Evolutionary conservation across 169 alveolate genomes (phyloP), one percentile per base, ranked within the genome.

Genomic region (Cryptosporidium muris): DNA sequence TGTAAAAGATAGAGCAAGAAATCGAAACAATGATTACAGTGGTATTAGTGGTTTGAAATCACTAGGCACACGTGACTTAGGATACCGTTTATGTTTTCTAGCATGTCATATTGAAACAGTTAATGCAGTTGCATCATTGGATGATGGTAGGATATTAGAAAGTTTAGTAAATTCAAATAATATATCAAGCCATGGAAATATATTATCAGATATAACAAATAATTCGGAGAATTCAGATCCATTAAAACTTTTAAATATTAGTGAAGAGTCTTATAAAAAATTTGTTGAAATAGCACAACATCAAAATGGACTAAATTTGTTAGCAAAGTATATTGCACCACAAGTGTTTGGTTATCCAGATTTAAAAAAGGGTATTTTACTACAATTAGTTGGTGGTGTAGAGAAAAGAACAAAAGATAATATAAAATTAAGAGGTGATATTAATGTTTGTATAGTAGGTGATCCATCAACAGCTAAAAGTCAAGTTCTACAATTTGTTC

Each of bases 391-490:
- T 47, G 99, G 99, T 11, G 99, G 99, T 43, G 97, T 96, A 2
- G 94, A 96, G 89, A 97, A 97, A 88, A 92, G 92, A 56, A 96
- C 99, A 4, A 85, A 91, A 49, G 98, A 96, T 90, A 96, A 97
- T 56, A 95, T 93, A 37, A 93, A 95, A 67, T 81, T 95, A 42
- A 94, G 99, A 91, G 99, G 99, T 63, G 99, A 97, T 85, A 93
- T 97, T 11, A 97, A 97, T 82, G 92, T 97, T 89, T 96, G 99
- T 81, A 90, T 97, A 42, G 99, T 97, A n/a, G 99, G 99, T 4
- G 99, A 97, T 85, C 99, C 99, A 3, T 94, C 98, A 25, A 97
- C 99, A n/a, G 99, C 99, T 2, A 97, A 97, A 90, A 93, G 98
- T 66, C 97, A 97, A 88, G 95, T 97, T 89, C 91, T 97, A 66